Base-by-base conservation (phyloP, 768 basidiomycete genomes). In the Kwoniella dejecticola region DNA sequence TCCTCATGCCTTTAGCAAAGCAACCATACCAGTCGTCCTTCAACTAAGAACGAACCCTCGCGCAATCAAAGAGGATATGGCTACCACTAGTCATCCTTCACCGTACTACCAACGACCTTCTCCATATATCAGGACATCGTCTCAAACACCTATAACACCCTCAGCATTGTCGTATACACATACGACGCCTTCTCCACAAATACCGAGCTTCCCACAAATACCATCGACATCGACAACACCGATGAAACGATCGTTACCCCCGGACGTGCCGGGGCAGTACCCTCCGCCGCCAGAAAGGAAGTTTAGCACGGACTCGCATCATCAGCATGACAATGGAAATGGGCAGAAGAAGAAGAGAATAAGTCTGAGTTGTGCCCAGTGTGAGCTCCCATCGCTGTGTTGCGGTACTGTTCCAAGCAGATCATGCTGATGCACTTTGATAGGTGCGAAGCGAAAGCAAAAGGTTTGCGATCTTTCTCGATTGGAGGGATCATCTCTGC, bases 391-490 rank as follows among this genome's bases (percentile, higher is more conserved):
- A 7, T 15, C 21, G 64, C 62, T 15, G 41, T 33, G 1, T 17
- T 46, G 8, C n/a, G 21, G 3, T n/a, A 29, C 19, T 15, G 10
- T 27, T 27, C 27, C n/a, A 27, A 10, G 40, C 29, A 17, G 45
- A n/a, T 27, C 8, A 12, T 23, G 6, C 45, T 57, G 41, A 60
- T 55, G 7, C 44, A n/a, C 49, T 12, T 21, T 47, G 27, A 6
- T 36, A 75, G 74, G 74, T 64, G 69, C 74, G 17, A 75, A 75
- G 55, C 58, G 74, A 29, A 75, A 75, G 49, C 74, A 75, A 45
- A 75, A 75, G 63, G 73, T 75, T 29, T 24, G 64, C 52, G 40
- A 31, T 29, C 31, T 33, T 21, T n/a, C 40, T 33, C 19, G n/a
- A 41, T 31, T 13, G 6, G 29, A 31, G 19, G 12, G 26, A 8